phyloP scores from a whole-genome alignment of 768 basidiomycete genomes.

The Phallus indusiatus region DNA sequence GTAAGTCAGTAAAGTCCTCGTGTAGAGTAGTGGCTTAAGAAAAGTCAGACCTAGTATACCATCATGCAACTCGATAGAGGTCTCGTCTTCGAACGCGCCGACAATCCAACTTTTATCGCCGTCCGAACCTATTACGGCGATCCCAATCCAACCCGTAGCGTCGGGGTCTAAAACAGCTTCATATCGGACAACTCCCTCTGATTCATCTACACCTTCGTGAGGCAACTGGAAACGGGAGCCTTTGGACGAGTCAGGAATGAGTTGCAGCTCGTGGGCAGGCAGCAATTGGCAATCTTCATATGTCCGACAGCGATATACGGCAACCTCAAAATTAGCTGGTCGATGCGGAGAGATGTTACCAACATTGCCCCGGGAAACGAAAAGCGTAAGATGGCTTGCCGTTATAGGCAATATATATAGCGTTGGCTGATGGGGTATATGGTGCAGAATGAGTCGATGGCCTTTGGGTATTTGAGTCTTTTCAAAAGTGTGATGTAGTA shows the following conservation, averaged over 20 bases:
- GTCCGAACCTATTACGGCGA: constrained; percentile 40
- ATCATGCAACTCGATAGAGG: constrained; percentile 24
- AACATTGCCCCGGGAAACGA: constrained; percentile 54
- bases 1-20: constrained; percentile 7
- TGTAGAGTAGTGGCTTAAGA: constrained; percentile 6
- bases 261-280: constrained; percentile 39
- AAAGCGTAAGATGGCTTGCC: constrained; percentile 34
- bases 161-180: constrained; percentile 34
- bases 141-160: constrained; percentile 37
- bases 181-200: constrained; percentile 61
- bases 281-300: constrained; percentile 13
- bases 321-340: constrained; percentile 33
- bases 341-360: constrained; percentile 40
- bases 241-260: constrained; percentile 52
- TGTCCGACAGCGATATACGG: constrained; percentile 37
- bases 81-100: constrained; percentile 38
- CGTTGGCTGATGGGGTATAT: constrained; percentile 31
- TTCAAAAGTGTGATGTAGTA: background rate
- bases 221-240: constrained; percentile 54
- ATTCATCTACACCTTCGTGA: constrained; percentile 61
- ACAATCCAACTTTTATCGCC: constrained; percentile 49
- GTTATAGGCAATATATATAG: constrained; percentile 44
- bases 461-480: constrained; percentile 18
- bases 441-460: constrained; percentile 29
- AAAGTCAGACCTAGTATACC: constrained; percentile 35